Evolutionary conservation across 176 grass and related monocot species (phyloP).

Genomic region (Saccharum officinarum): DNA sequence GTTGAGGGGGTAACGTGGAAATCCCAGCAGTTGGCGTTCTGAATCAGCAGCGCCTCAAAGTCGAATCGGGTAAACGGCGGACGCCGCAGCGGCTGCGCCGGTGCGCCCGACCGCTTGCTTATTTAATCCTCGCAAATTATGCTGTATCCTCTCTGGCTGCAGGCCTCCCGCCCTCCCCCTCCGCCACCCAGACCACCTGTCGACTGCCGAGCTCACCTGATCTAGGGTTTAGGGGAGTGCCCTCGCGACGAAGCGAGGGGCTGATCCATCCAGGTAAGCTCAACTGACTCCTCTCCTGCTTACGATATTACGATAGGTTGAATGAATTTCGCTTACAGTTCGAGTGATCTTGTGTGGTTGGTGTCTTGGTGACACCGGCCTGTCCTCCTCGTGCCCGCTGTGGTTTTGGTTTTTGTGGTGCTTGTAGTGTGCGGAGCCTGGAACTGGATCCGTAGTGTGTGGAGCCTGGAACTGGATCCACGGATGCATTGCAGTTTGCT

Average conservation of each 20-base stretch:
- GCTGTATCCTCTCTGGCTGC: no score
- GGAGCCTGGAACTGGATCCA: not conserved
- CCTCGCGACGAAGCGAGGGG: not conserved
- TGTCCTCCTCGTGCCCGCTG: not conserved
- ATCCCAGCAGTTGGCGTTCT: not conserved
- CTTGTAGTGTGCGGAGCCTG: not conserved
- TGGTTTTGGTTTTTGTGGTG: not conserved
- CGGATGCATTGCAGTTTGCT: not conserved
- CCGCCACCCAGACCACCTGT: no score
- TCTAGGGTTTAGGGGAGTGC: slow-evolving; percentile 24
- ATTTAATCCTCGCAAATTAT: not conserved
- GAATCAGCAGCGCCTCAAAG: not conserved
- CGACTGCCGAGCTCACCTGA: not conserved
- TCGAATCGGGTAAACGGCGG: not conserved
- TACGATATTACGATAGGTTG: not conserved
- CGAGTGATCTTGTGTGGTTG: not conserved
- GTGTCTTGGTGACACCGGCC: not conserved
- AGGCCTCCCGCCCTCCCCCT: no score
- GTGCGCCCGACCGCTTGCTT: not conserved
- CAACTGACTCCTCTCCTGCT: not conserved
- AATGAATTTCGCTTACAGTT: not conserved
- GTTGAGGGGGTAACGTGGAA: no score
- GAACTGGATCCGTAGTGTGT: not conserved
- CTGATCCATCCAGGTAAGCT: slow-evolving; percentile 13
- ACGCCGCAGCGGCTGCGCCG: not conserved